phyloP scores from a whole-genome alignment of 495 filamentous ascomycete species.

The Pyronema domesticum region DNA sequence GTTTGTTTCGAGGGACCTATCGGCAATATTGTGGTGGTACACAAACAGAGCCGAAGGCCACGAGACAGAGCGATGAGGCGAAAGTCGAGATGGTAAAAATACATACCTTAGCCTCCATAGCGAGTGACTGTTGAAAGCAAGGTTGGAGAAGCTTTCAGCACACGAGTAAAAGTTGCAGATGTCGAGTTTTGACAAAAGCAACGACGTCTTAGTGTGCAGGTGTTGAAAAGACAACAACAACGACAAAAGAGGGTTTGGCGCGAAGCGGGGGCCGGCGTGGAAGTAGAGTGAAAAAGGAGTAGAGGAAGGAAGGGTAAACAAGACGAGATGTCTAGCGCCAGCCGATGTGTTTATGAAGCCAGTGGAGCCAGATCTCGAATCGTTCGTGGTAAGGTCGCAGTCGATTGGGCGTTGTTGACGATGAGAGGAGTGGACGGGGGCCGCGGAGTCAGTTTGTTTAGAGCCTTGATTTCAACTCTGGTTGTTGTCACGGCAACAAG shows the following conservation, averaged over 20 bases:
- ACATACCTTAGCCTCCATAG: slow-evolving; percentile 3
- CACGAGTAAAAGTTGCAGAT: too few species aligned
- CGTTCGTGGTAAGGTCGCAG: neutral
- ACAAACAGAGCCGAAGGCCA: neutral
- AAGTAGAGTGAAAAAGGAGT: neutral
- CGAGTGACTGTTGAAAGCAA: neutral
- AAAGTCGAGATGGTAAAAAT: neutral
- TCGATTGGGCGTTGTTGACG: neutral
- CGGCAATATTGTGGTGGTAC: slow-evolving; percentile 6
- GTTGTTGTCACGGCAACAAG: neutral
- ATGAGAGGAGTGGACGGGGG: neutral
- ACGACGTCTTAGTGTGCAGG: too few species aligned
- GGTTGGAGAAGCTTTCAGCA: neutral
- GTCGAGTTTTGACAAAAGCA: too few species aligned
- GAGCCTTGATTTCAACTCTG: neutral
- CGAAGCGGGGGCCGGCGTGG: too few species aligned
- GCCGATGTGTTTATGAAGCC: neutral
- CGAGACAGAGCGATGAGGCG: slow-evolving; percentile 1
- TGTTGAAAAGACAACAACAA: too few species aligned
- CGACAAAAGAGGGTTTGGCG: too few species aligned
- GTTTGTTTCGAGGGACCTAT: slow-evolving; percentile 3
- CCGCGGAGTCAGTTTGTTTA: neutral
- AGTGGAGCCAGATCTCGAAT: neutral
- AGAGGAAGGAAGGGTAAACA: neutral
- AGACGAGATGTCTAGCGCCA: neutral